phyloP scores from a whole-genome alignment of 2,329 filamentous ascomycete genomes.

The Diaporthe sp. region DNA sequence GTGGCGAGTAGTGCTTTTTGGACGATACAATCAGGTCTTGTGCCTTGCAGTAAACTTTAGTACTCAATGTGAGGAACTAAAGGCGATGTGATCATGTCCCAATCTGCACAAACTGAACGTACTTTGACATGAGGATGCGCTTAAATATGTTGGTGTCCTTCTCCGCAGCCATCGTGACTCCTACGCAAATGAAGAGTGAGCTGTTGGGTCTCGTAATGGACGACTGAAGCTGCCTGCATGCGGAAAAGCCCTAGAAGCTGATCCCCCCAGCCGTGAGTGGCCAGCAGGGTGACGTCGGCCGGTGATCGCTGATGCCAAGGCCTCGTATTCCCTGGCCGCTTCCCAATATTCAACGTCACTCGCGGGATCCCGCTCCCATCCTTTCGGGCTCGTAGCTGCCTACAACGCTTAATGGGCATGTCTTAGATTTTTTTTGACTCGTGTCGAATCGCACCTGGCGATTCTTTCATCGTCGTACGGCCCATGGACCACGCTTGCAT shows the following conservation, averaged over 20 bases:
- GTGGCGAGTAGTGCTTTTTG: neutral
- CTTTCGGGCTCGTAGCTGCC: constrained; percentile 27
- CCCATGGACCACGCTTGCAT: neutral
- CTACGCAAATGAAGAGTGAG: neutral
- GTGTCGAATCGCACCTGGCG: constrained; percentile 19
- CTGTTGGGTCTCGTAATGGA: neutral
- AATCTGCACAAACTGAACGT: neutral
- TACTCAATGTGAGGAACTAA: neutral
- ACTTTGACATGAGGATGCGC: neutral
- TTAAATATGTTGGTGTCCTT: neutral
- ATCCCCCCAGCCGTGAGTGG: neutral
- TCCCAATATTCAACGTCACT: constrained; percentile 33
- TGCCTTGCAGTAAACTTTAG: neutral
- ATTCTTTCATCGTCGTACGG: neutral
- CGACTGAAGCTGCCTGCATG: neutral
- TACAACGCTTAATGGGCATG: constrained; percentile 7
- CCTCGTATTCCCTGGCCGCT: constrained; percentile 37
- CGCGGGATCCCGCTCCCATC: constrained; percentile 17
- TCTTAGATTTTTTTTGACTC: constrained; percentile 22
- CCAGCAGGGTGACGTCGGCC: constrained; percentile 33
- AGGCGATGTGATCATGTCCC: neutral
- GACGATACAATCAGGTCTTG: neutral
- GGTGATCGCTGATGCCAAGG: constrained; percentile 38
- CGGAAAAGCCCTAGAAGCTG: constrained; percentile 14
- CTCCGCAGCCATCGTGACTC: constrained; percentile 22